These are phyloP conservation scores for Aspergillus indologenus DNA, from an alignment of 495 filamentous ascomycete genomes.

Conservation along the genomic window DNA sequence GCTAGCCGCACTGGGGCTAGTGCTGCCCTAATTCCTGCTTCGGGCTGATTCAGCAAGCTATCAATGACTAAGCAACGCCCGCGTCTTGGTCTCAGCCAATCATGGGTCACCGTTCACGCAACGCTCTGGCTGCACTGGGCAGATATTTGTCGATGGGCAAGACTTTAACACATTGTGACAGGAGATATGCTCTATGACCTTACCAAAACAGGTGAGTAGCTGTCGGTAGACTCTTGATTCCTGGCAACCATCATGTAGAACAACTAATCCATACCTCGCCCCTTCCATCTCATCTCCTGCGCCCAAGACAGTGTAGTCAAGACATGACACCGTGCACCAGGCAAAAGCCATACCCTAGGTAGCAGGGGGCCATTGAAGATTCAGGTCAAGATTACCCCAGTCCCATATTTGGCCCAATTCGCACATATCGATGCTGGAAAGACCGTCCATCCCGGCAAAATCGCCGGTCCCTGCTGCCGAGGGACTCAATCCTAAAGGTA, in stretches of 20 bases:
- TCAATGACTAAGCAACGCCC: neutral
- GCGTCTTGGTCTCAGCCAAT: neutral
- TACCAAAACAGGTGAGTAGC: no score
- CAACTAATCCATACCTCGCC: no score
- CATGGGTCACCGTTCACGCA: neutral
- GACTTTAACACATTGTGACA: no score
- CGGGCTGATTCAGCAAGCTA: conserved; percentile 21
- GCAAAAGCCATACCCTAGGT: neutral
- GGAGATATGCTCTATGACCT: no score
- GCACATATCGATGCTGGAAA: conserved; percentile 24
- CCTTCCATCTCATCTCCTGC: no score
- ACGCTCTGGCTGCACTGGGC: no score
- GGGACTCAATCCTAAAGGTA: conserved; percentile 11
- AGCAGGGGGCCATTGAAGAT: conserved; percentile 7
- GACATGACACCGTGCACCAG: neutral
- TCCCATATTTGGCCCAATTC: conserved; percentile 31
- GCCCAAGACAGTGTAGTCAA: neutral
- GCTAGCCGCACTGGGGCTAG: conserved; percentile 35
- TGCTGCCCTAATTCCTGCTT: conserved; percentile 35
- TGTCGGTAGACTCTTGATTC: no score
- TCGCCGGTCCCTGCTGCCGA: conserved; percentile 5
- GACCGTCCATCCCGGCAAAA: conserved; percentile 13
- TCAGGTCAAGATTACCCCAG: conserved; percentile 28
- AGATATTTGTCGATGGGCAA: no score
- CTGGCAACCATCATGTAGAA: no score